phyloP scores from a whole-genome alignment of 495 filamentous ascomycete species.

The Haplographium delicatum region DNA sequence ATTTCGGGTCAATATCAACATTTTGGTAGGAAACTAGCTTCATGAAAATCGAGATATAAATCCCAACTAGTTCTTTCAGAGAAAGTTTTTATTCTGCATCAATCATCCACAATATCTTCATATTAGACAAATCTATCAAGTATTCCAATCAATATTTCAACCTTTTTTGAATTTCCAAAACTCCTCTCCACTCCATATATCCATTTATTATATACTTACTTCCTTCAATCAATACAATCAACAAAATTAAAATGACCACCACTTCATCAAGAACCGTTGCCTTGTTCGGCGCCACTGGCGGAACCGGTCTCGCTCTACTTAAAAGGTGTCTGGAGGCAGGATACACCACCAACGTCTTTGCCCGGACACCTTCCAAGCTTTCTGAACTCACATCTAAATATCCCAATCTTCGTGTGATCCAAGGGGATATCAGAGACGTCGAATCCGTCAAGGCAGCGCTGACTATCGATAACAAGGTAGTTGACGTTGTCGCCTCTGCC shows the following conservation, averaged over 20 bases:
- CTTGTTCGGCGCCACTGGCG: constrained; percentile 21
- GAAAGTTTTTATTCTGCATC: too few species aligned
- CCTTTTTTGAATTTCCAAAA: too few species aligned
- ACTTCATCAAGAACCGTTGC: constrained; percentile 7
- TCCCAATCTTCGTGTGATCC: constrained; percentile 13
- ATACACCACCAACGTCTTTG: constrained; percentile 12
- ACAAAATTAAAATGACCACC: constrained; percentile 5
- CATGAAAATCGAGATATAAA: too few species aligned
- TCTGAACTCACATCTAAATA: not conserved
- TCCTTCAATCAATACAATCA: too few species aligned
- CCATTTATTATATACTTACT: too few species aligned
- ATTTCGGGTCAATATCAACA: too few species aligned
- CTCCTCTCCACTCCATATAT: too few species aligned
- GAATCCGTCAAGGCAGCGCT: constrained; percentile 10
- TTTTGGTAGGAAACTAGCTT: too few species aligned
- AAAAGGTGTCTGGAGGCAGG: constrained; percentile 5
- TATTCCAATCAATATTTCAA: too few species aligned
- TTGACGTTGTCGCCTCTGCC: constrained; percentile 11
- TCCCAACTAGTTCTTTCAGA: too few species aligned
- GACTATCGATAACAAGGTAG: not conserved
- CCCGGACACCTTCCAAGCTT: constrained; percentile 18
- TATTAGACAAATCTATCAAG: too few species aligned
- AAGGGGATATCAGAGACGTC: constrained; percentile 11
- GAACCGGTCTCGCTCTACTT: constrained; percentile 13
- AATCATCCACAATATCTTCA: too few species aligned